Percentiles rank a stretch among this genome's conserved stretches.
phyloP scores from a whole-genome alignment of 176 grass and related monocot species.

The Tillandsia leiboldiana region DNA sequence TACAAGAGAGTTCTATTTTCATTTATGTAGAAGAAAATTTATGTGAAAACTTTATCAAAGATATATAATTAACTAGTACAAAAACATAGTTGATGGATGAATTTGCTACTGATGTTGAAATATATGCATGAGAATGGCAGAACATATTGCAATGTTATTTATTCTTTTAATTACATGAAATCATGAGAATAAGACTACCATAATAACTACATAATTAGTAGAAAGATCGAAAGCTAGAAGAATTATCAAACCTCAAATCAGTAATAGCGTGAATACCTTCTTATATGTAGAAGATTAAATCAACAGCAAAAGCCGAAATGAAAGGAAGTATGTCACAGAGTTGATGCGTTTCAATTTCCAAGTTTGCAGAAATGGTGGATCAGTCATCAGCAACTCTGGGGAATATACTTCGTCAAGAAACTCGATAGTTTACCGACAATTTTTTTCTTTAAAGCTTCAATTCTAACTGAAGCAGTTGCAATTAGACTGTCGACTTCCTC shows the following conservation, averaged over 20 bases:
- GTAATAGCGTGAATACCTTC: background rate
- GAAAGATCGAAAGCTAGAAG: no score
- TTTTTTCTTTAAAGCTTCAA: constrained; percentile 27
- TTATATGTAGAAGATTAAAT: background rate
- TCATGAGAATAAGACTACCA: no score
- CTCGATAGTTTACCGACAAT: constrained; percentile 29
- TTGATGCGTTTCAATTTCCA: background rate
- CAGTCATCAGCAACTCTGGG: constrained; percentile 2
- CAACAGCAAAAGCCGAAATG: background rate
- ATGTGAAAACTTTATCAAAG: no score
- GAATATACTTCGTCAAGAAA: constrained; percentile 27
- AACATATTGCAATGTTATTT: no score
- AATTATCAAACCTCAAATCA: background rate
- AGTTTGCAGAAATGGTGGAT: background rate
- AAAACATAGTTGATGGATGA: no score
- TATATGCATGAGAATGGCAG: no score
- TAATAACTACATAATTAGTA: no score
- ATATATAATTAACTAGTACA: no score
- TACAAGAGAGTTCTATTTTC: no score
- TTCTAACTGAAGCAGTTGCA: constrained; percentile 26
- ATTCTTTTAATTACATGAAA: no score
- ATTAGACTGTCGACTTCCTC: constrained; percentile 61
- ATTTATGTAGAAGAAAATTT: no score
- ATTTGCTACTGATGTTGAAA: no score
- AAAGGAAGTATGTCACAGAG: background rate